A percentile compares a stretch with the other conserved stretches of the same genome.
Conservation (phyloP, 2,329 filamentous ascomycete species). For the Paracamarosporium sp. region DNA sequence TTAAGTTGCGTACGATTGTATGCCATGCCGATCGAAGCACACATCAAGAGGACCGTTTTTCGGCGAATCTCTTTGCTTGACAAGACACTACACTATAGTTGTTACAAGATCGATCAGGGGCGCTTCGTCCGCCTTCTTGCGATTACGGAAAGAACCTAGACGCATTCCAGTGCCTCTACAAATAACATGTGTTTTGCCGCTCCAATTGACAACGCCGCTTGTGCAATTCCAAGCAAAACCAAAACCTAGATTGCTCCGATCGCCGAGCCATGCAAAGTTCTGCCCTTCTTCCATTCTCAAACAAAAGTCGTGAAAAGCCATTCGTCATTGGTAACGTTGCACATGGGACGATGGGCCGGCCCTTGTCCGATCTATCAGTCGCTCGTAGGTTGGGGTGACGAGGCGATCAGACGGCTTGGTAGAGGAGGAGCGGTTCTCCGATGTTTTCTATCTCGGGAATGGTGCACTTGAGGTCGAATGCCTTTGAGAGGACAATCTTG, state of each 20-base stretch:
- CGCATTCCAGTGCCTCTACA: slow-evolving; percentile 19
- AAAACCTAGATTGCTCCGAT: slow-evolving; percentile 41
- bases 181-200: slow-evolving; percentile 9
- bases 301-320: slow-evolving; percentile 43
- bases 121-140: background rate
- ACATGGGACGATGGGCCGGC: slow-evolving; percentile 23
- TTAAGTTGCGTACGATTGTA: background rate
- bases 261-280: slow-evolving; percentile 45
- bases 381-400: slow-evolving; percentile 13
- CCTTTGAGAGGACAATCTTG: slow-evolving; percentile 98
- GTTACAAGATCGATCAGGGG: slow-evolving; percentile 24
- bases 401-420: slow-evolving; percentile 58
- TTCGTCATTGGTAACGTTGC: slow-evolving; percentile 44
- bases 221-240: slow-evolving; percentile 26
- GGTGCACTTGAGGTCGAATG: slow-evolving; percentile 97
- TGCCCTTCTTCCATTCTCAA: slow-evolving; percentile 18
- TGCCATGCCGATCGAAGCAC: background rate
- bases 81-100: slow-evolving; percentile 41
- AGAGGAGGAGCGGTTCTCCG: slow-evolving; percentile 91
- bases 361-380: slow-evolving; percentile 8
- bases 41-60: background rate
- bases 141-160: slow-evolving; percentile 7
- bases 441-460: slow-evolving; percentile 99
- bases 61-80: slow-evolving; percentile 21
- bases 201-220: slow-evolving; percentile 6